Evolutionary conservation across 768 basidiomycete genomes (phyloP).

Genomic region (Termitomyces sp.): DNA sequence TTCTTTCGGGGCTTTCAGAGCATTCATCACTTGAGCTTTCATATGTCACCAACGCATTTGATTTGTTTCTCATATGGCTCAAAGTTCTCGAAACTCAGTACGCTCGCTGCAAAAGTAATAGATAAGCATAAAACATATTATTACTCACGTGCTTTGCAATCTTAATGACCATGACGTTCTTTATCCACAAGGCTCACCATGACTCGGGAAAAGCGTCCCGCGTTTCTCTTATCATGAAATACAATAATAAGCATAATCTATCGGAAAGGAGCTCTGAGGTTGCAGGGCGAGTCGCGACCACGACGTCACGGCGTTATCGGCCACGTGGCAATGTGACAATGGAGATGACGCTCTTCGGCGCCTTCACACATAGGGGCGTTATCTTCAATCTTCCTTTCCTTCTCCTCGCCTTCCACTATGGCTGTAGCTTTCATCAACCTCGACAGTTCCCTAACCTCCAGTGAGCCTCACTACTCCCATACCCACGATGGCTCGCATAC

Average conservation of each 20-base stretch:
- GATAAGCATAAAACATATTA: too few relatives aligned
- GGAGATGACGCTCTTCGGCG: too few relatives aligned
- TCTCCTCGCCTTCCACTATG: slow-evolving; percentile 28
- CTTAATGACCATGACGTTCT: background rate
- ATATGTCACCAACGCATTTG: slow-evolving; percentile 40
- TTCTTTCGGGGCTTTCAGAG: slow-evolving; percentile 18
- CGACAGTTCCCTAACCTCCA: slow-evolving; percentile 47
- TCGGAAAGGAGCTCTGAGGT: background rate
- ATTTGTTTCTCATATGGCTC: slow-evolving; percentile 31
- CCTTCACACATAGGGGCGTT: background rate
- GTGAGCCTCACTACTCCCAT: slow-evolving; percentile 33
- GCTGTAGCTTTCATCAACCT: slow-evolving; percentile 79
- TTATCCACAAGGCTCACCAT: too few relatives aligned
- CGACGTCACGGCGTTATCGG: background rate
- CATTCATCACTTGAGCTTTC: slow-evolving; percentile 44
- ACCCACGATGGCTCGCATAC: slow-evolving; percentile 42
- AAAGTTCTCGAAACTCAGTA: background rate
- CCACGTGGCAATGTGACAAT: background rate
- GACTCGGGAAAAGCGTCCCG: background rate
- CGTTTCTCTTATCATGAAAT: background rate
- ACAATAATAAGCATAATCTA: background rate
- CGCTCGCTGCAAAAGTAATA: background rate
- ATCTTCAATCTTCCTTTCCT: background rate
- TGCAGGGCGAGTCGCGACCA: background rate
- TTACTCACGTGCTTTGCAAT: background rate